Percentiles rank a stretch among this genome's conserved stretches.
Conservation (phyloP, 345 rosid species). For the Lepidium aucheri region DNA sequence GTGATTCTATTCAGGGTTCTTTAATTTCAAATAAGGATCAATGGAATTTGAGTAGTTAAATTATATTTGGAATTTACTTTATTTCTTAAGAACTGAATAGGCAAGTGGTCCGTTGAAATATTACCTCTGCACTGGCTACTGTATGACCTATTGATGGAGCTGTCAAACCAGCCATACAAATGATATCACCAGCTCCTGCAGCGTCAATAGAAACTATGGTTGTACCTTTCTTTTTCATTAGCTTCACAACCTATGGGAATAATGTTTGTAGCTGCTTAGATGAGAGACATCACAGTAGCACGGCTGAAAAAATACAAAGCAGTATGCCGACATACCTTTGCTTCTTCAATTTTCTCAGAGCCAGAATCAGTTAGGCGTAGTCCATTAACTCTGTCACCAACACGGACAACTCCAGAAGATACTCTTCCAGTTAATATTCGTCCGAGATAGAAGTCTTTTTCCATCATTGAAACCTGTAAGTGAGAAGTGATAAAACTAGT, state of each 20-base stretch:
- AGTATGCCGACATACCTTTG: constrained; percentile 54
- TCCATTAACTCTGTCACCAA: constrained; percentile 83
- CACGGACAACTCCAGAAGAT: constrained; percentile 60
- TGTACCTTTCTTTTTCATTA: constrained; percentile 98
- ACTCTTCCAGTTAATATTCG: constrained; percentile 91
- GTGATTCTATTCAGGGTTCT: background rate
- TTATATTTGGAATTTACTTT: background rate
- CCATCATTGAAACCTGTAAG: constrained; percentile 97
- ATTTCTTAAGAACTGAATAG: background rate
- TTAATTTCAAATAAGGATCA: constrained; percentile 3
- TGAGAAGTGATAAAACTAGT: constrained; percentile 12
- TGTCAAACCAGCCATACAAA: constrained; percentile 86
- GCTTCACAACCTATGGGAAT: constrained; percentile 64
- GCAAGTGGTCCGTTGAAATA: background rate
- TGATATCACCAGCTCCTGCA: constrained; percentile 96
- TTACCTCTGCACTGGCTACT: constrained; percentile 77
- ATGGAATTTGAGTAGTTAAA: background rate
- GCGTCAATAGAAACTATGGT: constrained; percentile 62
- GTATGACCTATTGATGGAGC: constrained; percentile 91
- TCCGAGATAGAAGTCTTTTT: constrained; percentile 81
- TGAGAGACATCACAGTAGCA: constrained; percentile 4
- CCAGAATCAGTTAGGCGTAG: constrained; percentile 55
- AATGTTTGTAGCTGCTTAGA: constrained; percentile 13
- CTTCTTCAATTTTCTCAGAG: constrained; percentile 86
- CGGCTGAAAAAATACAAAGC: constrained; percentile 4